phyloP scores from a whole-genome alignment of 768 basidiomycete species.

The Cystoderma amianthinum region DNA sequence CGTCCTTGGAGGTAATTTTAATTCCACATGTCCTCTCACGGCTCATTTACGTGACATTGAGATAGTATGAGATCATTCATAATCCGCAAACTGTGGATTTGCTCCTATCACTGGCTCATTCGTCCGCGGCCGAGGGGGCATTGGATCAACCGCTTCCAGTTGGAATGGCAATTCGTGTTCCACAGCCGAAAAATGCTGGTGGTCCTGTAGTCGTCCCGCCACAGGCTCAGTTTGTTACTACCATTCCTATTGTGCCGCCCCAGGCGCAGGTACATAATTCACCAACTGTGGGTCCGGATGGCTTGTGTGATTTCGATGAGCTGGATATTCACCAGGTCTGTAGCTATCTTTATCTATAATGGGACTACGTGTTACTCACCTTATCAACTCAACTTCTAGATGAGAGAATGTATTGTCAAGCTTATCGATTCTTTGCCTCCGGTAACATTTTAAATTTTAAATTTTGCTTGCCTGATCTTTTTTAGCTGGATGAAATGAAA shows the following conservation, averaged over 20 bases:
- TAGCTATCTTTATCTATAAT: too few species aligned
- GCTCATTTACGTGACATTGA: slow-evolving; percentile 3
- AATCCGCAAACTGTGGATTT: slow-evolving; percentile 63
- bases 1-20: slow-evolving; percentile 53
- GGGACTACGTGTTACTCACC: too few species aligned
- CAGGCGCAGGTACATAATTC: neutral
- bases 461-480: neutral
- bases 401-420: slow-evolving; percentile 35
- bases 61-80: slow-evolving; percentile 62
- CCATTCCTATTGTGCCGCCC: neutral
- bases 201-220: neutral
- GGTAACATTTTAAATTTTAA: slow-evolving; percentile 20
- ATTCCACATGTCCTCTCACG: neutral
- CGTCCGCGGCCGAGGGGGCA: slow-evolving; percentile 43
- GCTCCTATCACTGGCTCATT: slow-evolving; percentile 56
- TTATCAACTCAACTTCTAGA: slow-evolving; percentile 26
- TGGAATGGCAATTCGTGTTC: slow-evolving; percentile 55
- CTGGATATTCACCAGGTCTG: slow-evolving; percentile 28
- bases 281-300: slow-evolving; percentile 19
- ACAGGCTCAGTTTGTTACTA: neutral
- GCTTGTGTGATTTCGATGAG: slow-evolving; percentile 47
- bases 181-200: slow-evolving; percentile 18
- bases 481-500: slow-evolving; percentile 52
- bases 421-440: slow-evolving; percentile 43
- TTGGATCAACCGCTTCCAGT: slow-evolving; percentile 53